Evolutionary conservation across 306 rosid species (phyloP), one percentile per base, ranked within the genome.

Genomic region (Echinosophora koreensis): DNA sequence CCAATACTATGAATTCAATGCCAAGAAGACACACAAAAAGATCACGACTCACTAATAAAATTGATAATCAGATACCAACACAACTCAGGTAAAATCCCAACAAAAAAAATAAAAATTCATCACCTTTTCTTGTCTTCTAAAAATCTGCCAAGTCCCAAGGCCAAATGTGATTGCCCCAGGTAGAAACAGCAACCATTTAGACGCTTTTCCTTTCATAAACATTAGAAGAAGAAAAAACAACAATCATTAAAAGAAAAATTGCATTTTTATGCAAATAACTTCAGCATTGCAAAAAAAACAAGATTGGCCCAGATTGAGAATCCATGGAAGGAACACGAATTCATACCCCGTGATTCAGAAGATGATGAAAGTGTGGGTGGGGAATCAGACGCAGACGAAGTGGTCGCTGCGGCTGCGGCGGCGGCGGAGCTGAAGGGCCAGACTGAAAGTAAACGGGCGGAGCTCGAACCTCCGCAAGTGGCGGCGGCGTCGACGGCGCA

Each of bases 161-260:
- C 98, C 99, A 91, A 95, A 92, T 50, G 94, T 80, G 58, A 92
- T 84, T 56, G 92, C 99, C 47, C 99, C 97, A 65, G 99, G 99
- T 46, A 95, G 81, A 80, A 92, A 95, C 47, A 95, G 80, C 61
- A 91, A 78, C 96, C 85, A 91, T 67, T 84, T 78, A 56, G 92
- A 87, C 46, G 87, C 78, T 72, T 88, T 88, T 67, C 80, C 91
- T 77, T 58, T 75, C 77, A 79, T 83, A 22, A 22, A 22, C 22
- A 22, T 22, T 0, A 22, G 1, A 22, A 22, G 1, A 2, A 52
- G 37, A 57, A 73, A 13, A 51, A 55, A n/a, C 63, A 77, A 73
- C 4, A 34, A 79, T 18, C 32, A 17, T 54, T 14, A 13, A 4
- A 39, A 18, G 1, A 38, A 11, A 71, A 49, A n/a, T 0, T 10